phyloP scores from a whole-genome alignment of 495 filamentous ascomycete species.

The Aspergillus kassunensis region DNA sequence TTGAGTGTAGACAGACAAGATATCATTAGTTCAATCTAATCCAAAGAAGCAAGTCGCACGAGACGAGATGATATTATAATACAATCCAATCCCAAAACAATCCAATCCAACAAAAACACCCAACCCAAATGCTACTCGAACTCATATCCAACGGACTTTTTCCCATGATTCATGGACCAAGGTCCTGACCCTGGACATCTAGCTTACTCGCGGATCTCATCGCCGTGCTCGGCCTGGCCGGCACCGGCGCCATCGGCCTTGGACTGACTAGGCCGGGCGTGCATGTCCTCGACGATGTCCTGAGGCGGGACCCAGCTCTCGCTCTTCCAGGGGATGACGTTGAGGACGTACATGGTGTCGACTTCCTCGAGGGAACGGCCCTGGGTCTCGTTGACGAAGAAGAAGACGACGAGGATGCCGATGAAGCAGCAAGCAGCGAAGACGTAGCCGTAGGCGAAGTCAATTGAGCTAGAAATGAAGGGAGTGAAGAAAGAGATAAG shows the following conservation, averaged over 20 bases:
- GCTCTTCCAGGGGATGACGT: conserved; percentile 65
- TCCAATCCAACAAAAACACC: too few species aligned
- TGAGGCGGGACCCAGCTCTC: conserved; percentile 54
- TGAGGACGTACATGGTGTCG: conserved; percentile 78
- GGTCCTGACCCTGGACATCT: too few species aligned
- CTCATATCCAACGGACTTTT: too few species aligned
- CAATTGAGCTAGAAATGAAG: conserved; percentile 64
- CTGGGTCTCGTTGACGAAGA: conserved; percentile 72
- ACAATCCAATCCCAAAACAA: too few species aligned
- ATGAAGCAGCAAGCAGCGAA: conserved; percentile 68
- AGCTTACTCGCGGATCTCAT: neutral
- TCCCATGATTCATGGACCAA: too few species aligned
- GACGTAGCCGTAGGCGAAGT: conserved; percentile 75
- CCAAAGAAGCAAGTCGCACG: too few species aligned
- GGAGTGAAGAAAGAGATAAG: conserved; percentile 82
- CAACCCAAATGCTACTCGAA: too few species aligned
- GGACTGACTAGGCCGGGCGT: conserved; percentile 14
- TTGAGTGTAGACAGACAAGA: too few species aligned
- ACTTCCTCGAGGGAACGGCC: conserved; percentile 71
- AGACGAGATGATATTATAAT: too few species aligned
- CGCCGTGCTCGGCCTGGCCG: conserved; percentile 15
- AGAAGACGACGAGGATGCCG: conserved; percentile 64
- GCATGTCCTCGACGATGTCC: conserved; percentile 32
- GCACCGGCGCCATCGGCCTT: conserved; percentile 8
- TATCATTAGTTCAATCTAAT: too few species aligned